phyloP scores from a whole-genome alignment of 257 asterid species.

The Nicotiana sylvestris region DNA sequence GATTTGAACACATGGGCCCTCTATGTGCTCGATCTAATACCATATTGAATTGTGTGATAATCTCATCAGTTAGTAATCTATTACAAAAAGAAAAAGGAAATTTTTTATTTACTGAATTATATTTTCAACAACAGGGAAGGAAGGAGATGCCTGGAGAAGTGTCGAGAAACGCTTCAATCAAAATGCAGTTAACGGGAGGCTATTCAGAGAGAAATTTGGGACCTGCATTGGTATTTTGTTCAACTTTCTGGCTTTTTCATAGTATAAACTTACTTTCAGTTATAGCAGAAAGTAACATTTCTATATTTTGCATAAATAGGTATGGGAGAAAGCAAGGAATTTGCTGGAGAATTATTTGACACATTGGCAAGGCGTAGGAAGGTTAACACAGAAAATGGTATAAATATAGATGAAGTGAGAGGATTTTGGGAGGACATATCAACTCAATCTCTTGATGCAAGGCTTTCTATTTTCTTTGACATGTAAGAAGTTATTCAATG shows the following conservation, averaged over 20 bases:
- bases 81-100: no score
- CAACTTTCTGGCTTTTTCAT: not conserved
- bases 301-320: constrained; percentile 37
- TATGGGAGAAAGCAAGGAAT: constrained; percentile 88
- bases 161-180: constrained; percentile 58
- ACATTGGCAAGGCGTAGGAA: constrained; percentile 72
- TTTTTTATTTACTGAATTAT: not conserved
- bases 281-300: not conserved
- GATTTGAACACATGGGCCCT: not conserved
- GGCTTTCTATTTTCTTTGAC: constrained; percentile 93
- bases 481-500: constrained; percentile 45
- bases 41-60: not conserved
- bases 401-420: constrained; percentile 36
- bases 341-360: constrained; percentile 71
- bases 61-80: not conserved
- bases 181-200: constrained; percentile 40
- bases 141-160: constrained; percentile 68
- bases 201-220: constrained; percentile 75
- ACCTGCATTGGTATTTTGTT: constrained; percentile 66
- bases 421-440: constrained; percentile 84
- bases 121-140: constrained; percentile 55
- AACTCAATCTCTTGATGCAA: constrained; percentile 54
- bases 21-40: not conserved
- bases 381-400: constrained; percentile 49
- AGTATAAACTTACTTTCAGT: not conserved